Conservation (phyloP, 176 grass and related monocot genomes). For the Triticum dicoccoides region DNA sequence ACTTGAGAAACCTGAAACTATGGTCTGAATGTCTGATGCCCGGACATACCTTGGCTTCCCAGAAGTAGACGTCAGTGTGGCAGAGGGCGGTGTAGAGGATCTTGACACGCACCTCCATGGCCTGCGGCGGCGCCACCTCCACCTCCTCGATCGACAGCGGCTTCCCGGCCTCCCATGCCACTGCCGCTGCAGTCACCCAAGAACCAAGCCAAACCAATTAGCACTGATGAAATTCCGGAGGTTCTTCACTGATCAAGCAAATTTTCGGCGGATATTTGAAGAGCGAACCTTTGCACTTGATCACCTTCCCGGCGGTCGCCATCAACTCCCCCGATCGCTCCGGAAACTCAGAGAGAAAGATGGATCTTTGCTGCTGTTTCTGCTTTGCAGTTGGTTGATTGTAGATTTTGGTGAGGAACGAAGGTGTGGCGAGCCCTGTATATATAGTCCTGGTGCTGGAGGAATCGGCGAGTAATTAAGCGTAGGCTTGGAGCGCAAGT, state of each 20-base stretch:
- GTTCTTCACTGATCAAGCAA: background rate
- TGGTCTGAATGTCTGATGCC: background rate
- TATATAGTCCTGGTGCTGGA: constrained; percentile 15
- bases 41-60: constrained; percentile 75
- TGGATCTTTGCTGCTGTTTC: background rate
- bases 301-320: constrained; percentile 73
- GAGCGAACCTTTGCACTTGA: constrained; percentile 69
- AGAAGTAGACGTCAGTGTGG: constrained; percentile 95
- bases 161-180: constrained; percentile 89
- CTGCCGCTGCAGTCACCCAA: constrained; percentile 51
- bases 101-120: constrained; percentile 90
- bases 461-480: background rate
- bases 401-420: constrained; percentile 4
- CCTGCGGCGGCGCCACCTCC: constrained; percentile 83
- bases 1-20: background rate
- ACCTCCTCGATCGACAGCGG: constrained; percentile 85
- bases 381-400: background rate
- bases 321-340: background rate
- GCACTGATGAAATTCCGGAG: background rate
- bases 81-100: constrained; percentile 81
- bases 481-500: background rate
- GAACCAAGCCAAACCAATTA: background rate
- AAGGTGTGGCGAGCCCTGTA: background rate
- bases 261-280: background rate
- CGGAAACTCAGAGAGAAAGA: background rate